Percentiles rank a stretch among this genome's conserved stretches.
phyloP scores from a whole-genome alignment of 768 basidiomycete genomes.

The Mycena belliarum region DNA sequence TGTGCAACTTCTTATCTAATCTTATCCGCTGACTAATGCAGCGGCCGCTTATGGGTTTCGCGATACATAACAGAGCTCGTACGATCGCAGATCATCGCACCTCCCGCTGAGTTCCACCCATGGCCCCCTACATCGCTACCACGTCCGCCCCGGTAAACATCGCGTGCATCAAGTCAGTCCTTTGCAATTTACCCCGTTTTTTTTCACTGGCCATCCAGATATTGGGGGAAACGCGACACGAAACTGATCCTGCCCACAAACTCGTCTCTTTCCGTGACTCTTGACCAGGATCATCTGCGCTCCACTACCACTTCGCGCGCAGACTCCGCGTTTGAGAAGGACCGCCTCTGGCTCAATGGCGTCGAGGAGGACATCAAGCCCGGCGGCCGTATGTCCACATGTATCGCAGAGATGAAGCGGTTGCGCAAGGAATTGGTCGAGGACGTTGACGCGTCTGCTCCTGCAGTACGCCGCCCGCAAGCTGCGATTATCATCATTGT shows the following conservation, averaged over 20 bases:
- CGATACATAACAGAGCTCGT: not conserved
- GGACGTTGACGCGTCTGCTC: constrained; percentile 59
- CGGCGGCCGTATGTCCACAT: constrained; percentile 77
- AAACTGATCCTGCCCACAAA: constrained; percentile 95
- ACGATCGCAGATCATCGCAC: constrained; percentile 25
- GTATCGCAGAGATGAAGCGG: constrained; percentile 84
- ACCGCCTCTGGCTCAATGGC: constrained; percentile 94
- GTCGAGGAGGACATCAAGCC: constrained; percentile 86
- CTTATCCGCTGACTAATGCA: too few species aligned
- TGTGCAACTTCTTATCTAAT: not conserved
- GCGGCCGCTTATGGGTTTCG: not conserved
- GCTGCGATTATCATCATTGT: not conserved
- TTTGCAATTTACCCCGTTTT: constrained; percentile 7
- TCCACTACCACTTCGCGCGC: constrained; percentile 92
- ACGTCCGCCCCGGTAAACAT: constrained; percentile 95
- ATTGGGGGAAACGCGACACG: constrained; percentile 99
- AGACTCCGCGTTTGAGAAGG: constrained; percentile 69
- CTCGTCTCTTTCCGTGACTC: constrained; percentile 96
- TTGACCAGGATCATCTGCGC: constrained; percentile 93
- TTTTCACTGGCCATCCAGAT: constrained; percentile 47
- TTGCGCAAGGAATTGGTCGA: constrained; percentile 74
- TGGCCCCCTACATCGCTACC: constrained; percentile 79
- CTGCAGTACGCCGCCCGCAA: constrained; percentile 53
- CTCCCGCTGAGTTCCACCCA: constrained; percentile 30
- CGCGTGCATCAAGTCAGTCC: constrained; percentile 88